phyloP scores from a whole-genome alignment of 2,329 filamentous ascomycete genomes.

The Trichoderma polysporum region DNA sequence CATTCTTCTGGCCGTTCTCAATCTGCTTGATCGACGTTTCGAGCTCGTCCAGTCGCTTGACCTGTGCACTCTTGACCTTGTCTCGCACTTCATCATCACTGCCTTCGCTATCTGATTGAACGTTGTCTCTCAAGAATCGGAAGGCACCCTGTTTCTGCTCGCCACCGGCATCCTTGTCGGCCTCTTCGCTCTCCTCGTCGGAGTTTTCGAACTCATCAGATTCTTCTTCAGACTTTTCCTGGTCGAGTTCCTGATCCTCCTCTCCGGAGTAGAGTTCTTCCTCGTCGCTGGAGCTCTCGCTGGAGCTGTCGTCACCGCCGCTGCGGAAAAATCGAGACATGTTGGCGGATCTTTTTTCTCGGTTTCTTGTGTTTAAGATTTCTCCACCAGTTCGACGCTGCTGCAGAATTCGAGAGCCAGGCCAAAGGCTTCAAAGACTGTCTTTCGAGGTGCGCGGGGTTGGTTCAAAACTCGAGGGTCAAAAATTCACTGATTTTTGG shows the following conservation, averaged over 20 bases:
- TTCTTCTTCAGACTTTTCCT: constrained; percentile 40
- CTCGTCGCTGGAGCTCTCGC: constrained; percentile 83
- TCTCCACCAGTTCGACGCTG: constrained; percentile 15
- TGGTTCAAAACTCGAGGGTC: constrained; percentile 34
- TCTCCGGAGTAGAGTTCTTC: constrained; percentile 80
- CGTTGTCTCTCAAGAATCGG: constrained; percentile 79
- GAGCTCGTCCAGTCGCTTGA: constrained; percentile 93
- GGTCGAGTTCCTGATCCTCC: constrained; percentile 43
- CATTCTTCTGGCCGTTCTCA: constrained; percentile 96
- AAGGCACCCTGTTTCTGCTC: constrained; percentile 66
- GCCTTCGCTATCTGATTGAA: constrained; percentile 72
- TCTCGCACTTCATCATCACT: constrained; percentile 84
- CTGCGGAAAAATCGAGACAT: constrained; percentile 99
- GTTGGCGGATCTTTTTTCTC: constrained; percentile 41
- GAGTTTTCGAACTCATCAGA: constrained; percentile 42
- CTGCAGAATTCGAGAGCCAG: constrained; percentile 23
- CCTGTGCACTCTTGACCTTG: constrained; percentile 94
- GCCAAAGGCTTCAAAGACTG: constrained; percentile 15
- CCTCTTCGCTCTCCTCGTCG: constrained; percentile 54
- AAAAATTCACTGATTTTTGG: constrained; percentile 45
- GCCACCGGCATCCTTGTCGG: constrained; percentile 63
- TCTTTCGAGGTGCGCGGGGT: constrained; percentile 38
- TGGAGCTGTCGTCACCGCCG: constrained; percentile 86
- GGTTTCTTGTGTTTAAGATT: neutral
- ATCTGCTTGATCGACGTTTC: constrained; percentile 87